Evolutionary conservation across 1,284 basidiomycete species (phyloP).

Genomic region (Marasmius sp.): DNA sequence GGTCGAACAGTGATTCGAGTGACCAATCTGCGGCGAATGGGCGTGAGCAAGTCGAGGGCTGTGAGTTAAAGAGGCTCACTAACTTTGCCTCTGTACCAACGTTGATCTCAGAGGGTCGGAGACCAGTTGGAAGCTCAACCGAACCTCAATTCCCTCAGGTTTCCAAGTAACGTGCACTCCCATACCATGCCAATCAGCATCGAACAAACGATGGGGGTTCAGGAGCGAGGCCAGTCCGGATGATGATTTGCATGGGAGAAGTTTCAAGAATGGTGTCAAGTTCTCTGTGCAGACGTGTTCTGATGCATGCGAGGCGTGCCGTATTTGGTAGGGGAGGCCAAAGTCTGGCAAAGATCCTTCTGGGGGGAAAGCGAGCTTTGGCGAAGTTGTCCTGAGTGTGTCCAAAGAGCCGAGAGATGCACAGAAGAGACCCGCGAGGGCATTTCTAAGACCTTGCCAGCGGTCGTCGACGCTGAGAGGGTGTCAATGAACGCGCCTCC

Average conservation of each 20-base stretch:
- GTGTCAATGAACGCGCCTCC: slow-evolving; percentile 8
- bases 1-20: slow-evolving; percentile 72
- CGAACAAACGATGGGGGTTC: slow-evolving; percentile 85
- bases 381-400: slow-evolving; percentile 69
- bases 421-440: slow-evolving; percentile 92
- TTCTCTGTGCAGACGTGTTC: slow-evolving; percentile 96
- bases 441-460: slow-evolving; percentile 86
- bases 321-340: slow-evolving; percentile 53
- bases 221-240: slow-evolving; percentile 87
- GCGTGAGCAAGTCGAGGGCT: not conserved
- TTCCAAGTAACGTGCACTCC: slow-evolving; percentile 73
- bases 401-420: slow-evolving; percentile 84
- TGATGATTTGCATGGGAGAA: slow-evolving; percentile 90
- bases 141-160: slow-evolving; percentile 61
- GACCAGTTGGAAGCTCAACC: slow-evolving; percentile 80
- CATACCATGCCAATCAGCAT: slow-evolving; percentile 87
- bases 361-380: slow-evolving; percentile 55
- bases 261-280: slow-evolving; percentile 91
- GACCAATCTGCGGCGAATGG: slow-evolving; percentile 65
- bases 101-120: slow-evolving; percentile 73
- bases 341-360: slow-evolving; percentile 56
- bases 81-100: slow-evolving; percentile 56
- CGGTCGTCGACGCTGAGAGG: slow-evolving; percentile 62
- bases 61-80: slow-evolving; percentile 15
- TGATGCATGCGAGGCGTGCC: slow-evolving; percentile 78